Evolutionary conservation across 192 early-diverging fungal species (phyloP).

Genomic region (Coemansia sp.): DNA sequence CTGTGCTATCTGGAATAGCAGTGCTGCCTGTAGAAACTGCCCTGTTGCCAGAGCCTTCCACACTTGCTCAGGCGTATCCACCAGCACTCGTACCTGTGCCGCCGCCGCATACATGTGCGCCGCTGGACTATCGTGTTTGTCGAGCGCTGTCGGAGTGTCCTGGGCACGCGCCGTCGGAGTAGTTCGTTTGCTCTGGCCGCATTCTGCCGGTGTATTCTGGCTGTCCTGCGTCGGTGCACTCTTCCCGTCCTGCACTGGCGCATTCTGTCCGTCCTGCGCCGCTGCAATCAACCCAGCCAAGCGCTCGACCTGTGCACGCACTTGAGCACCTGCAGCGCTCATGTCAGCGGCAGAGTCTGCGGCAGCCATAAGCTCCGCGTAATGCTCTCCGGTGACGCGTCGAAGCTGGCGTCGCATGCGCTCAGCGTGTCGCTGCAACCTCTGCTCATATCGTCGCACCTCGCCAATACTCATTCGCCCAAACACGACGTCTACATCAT

Average conservation of each 20-base stretch:
- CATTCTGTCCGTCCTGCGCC: neutral
- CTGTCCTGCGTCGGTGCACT: constrained; percentile 1
- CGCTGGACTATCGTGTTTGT: constrained; percentile 1
- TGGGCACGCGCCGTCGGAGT: neutral
- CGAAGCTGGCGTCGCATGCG: constrained; percentile 35
- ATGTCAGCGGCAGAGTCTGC: constrained; percentile 43
- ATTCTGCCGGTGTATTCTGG: neutral
- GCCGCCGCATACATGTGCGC: constrained; percentile 32
- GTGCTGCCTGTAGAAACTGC: constrained; percentile 38
- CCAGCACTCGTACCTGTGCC: constrained; percentile 50
- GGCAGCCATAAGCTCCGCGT: constrained; percentile 44
- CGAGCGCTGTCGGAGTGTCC: neutral
- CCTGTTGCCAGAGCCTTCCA: constrained; percentile 36
- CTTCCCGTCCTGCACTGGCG: no score
- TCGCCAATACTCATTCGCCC: constrained; percentile 31
- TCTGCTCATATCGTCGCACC: constrained; percentile 33
- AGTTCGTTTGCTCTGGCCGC: neutral
- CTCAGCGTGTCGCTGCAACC: constrained; percentile 29
- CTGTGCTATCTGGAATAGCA: constrained; percentile 39
- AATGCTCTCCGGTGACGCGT: constrained; percentile 29
- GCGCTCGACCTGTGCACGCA: constrained; percentile 17
- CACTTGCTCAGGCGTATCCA: constrained; percentile 45
- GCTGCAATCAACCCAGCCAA: constrained; percentile 17
- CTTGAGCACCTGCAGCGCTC: constrained; percentile 23
- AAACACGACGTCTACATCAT: constrained; percentile 22